Evolutionary conservation across 73 alveolate genomes (phyloP).

Genomic region (Blepharisma japonicum): DNA sequence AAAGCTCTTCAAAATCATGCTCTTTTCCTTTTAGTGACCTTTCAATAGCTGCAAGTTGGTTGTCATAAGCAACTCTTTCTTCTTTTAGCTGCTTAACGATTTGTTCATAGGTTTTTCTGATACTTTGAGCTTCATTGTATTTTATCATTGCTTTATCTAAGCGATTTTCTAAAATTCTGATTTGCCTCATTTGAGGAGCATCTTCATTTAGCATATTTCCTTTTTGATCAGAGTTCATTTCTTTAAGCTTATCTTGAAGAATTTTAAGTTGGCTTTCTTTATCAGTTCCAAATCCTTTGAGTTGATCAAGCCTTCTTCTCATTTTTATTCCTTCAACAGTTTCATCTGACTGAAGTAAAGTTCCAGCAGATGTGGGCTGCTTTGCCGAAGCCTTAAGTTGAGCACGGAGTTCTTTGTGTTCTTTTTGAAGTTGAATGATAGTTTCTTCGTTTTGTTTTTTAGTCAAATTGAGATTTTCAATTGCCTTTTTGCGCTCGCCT

Average conservation of each 20-base stretch:
- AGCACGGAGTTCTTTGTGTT: slow-evolving; percentile 53
- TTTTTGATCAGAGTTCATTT: slow-evolving; percentile 35
- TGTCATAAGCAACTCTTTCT: slow-evolving; percentile 99
- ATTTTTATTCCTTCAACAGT: slow-evolving; percentile 51
- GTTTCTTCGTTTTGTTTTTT: slow-evolving; percentile 44
- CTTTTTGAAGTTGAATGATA: slow-evolving; percentile 46
- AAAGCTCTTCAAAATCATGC: slow-evolving; percentile 96
- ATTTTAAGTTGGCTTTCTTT: slow-evolving; percentile 41
- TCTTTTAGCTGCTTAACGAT: slow-evolving; percentile 91
- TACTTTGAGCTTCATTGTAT: slow-evolving; percentile 82
- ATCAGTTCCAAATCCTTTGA: slow-evolving; percentile 16
- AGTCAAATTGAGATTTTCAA: slow-evolving; percentile 37
- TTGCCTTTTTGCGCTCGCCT: slow-evolving; percentile 55
- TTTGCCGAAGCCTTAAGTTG: slow-evolving; percentile 39
- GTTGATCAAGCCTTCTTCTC: slow-evolving; percentile 54
- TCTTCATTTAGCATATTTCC: slow-evolving; percentile 62
- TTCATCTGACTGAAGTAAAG: slow-evolving; percentile 23
- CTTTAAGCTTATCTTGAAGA: slow-evolving; percentile 52
- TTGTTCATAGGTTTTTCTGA: slow-evolving; percentile 81
- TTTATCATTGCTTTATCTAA: slow-evolving; percentile 85
- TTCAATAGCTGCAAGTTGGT: slow-evolving; percentile 98
- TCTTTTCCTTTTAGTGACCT: slow-evolving; percentile 90
- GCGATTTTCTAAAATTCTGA: slow-evolving; percentile 85
- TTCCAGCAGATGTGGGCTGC: slow-evolving; percentile 34
- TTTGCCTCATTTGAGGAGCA: slow-evolving; percentile 85